Evolutionary conservation across 441 rosid species (phyloP).

Genomic region (Flueggea neowawraea): DNA sequence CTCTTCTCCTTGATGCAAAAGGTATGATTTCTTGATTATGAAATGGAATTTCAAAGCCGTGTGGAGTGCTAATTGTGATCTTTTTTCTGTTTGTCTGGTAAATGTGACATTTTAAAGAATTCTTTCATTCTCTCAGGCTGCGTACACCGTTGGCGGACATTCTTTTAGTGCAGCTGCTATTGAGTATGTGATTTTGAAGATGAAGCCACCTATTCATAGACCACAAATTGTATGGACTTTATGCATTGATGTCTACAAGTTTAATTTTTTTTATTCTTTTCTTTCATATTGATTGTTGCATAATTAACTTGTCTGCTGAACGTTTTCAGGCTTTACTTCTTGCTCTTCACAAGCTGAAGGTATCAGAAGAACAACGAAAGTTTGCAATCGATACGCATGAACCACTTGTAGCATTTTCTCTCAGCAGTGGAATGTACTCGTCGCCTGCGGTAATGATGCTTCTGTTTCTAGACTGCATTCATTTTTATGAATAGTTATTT

Average conservation of each 20-base stretch:
- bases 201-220: conserved; percentile 82
- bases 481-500: background rate
- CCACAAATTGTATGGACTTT: conserved; percentile 64
- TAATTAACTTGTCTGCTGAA: conserved; percentile 13
- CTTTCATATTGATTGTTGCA: background rate
- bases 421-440: conserved; percentile 87
- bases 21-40: conserved; percentile 34
- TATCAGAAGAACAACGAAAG: conserved; percentile 69
- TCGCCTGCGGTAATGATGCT: conserved; percentile 69
- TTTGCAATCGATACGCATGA: conserved; percentile 52
- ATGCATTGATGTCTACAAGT: conserved; percentile 1
- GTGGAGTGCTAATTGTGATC: no score
- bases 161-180: conserved; percentile 78
- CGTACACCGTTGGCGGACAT: conserved; percentile 90
- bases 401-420: conserved; percentile 74
- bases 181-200: conserved; percentile 70
- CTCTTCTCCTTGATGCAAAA: conserved; percentile 96
- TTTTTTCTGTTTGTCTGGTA: background rate
- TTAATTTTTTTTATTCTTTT: background rate
- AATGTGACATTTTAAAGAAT: background rate
- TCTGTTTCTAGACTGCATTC: background rate
- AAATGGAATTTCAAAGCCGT: no score
- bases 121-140: conserved; percentile 50
- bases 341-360: conserved; percentile 75
- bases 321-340: conserved; percentile 74